These are phyloP conservation scores for Ajuga reptans DNA, from an alignment of 305 asterid species.

Conservation along the genomic window DNA sequence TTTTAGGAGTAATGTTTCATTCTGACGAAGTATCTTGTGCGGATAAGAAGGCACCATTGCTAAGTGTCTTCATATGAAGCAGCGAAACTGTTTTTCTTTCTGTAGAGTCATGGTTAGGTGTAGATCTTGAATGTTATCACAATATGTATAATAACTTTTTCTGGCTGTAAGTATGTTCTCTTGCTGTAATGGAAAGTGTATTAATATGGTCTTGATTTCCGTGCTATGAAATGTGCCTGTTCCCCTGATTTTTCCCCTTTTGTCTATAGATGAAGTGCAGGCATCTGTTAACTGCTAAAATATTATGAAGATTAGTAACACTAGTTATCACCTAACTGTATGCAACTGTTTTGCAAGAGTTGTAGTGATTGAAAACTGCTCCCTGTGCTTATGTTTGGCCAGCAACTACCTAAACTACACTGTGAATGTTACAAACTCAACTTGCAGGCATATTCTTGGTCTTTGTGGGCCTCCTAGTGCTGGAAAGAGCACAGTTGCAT, in stretches of 20 bases:
- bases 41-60: not conserved
- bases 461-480: slow-evolving; percentile 97
- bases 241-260: not conserved
- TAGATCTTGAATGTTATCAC: not conserved
- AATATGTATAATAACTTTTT: not conserved
- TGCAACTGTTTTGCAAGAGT: not conserved
- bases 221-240: not conserved
- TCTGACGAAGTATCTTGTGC: not conserved
- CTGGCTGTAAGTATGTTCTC: not conserved
- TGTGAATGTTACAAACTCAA: slow-evolving; percentile 15
- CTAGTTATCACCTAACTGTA: slow-evolving; percentile 7
- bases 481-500: slow-evolving; percentile 87
- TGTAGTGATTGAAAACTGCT: not conserved
- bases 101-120: not conserved
- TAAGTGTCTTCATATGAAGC: not conserved
- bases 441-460: slow-evolving; percentile 73
- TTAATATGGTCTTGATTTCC: not conserved
- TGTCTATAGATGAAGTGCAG: not conserved
- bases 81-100: not conserved
- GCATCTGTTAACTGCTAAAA: not conserved
- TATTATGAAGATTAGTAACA: not conserved
- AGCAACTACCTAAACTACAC: slow-evolving; percentile 9
- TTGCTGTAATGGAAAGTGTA: not conserved
- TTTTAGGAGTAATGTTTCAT: not conserved
- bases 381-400: not conserved